Conservation (phyloP, 78 protist genomes). For the Capsaspora owczarzaki region DNA sequence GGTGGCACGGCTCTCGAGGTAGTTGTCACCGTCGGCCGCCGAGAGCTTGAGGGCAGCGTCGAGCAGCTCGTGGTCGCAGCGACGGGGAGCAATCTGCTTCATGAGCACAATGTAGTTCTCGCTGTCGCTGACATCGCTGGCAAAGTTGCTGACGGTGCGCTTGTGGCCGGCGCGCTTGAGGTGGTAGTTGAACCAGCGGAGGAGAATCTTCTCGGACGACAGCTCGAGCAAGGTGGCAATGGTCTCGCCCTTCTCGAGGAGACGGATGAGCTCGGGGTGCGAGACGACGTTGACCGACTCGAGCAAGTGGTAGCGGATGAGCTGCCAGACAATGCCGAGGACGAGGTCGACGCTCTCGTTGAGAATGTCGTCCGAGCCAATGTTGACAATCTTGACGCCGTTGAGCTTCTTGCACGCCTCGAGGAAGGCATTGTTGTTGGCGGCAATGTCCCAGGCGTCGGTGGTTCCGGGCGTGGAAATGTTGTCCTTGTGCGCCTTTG, state of each 20-base stretch:
- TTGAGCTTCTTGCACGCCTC: conserved; percentile 6
- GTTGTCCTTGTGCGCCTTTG: conserved; percentile 54
- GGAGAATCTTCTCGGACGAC: conserved; percentile 72
- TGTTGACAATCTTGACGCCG: conserved; percentile 58
- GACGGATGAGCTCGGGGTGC: conserved; percentile 87
- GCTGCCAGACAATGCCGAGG: conserved; percentile 75
- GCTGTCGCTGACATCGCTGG: conserved; percentile 55
- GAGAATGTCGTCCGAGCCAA: conserved; percentile 69
- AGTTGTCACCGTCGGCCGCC: not conserved
- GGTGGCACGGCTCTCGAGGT: conserved; percentile 62
- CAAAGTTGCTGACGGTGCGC: conserved; percentile 73
- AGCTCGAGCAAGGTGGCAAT: conserved; percentile 60
- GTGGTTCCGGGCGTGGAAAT: conserved; percentile 47
- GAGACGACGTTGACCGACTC: not conserved
- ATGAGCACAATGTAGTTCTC: conserved; percentile 55
- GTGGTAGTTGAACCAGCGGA: conserved; percentile 92
- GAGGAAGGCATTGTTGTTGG: conserved; percentile 25
- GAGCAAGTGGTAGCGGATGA: conserved; percentile 51
- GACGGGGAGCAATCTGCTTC: conserved; percentile 26
- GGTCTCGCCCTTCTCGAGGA: conserved; percentile 78
- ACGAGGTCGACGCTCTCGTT: conserved; percentile 65
- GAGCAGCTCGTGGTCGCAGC: conserved; percentile 34
- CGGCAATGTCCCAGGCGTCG: conserved; percentile 18
- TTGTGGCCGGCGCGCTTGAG: conserved; percentile 22
- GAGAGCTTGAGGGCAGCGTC: conserved; percentile 19